These are phyloP conservation scores for Lactarius hengduanensis DNA, from an alignment of 768 basidiomycete species.

Conservation along the genomic window DNA sequence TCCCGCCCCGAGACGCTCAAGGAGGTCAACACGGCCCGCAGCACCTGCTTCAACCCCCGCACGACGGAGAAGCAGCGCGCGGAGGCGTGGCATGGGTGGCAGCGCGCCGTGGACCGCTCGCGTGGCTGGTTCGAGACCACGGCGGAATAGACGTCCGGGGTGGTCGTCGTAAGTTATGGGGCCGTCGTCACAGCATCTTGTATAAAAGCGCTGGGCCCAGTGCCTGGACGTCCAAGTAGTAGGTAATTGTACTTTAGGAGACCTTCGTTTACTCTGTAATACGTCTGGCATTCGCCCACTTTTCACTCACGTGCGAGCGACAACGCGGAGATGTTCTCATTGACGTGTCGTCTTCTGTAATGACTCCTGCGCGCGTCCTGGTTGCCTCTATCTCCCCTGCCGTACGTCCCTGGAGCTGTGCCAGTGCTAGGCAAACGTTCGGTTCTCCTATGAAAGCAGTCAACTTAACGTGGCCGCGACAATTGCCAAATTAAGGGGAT, in stretches of 20 bases:
- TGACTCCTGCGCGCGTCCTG: no score
- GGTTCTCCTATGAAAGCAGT: no score
- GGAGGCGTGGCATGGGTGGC: constrained; percentile 78
- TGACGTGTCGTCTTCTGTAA: no score
- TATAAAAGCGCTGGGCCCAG: neutral
- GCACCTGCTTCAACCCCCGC: constrained; percentile 61
- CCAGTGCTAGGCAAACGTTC: no score
- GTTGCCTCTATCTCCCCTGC: no score
- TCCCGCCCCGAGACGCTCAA: constrained; percentile 74
- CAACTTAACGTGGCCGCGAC: no score
- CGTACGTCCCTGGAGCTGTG: no score
- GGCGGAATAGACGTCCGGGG: constrained; percentile 27
- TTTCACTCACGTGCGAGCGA: neutral
- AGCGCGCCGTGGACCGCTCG: constrained; percentile 82
- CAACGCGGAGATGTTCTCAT: neutral
- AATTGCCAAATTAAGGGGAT: no score
- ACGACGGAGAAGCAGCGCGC: constrained; percentile 53
- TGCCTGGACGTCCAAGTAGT: neutral
- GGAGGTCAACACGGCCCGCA: constrained; percentile 87
- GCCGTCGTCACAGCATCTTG: neutral
- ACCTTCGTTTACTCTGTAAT: neutral
- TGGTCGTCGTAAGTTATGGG: neutral
- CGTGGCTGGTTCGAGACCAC: constrained; percentile 74
- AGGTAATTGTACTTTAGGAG: neutral
- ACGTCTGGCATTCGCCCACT: neutral